Conservation (phyloP, 2,329 filamentous ascomycete genomes). For the Arthrocladium fulminans region DNA sequence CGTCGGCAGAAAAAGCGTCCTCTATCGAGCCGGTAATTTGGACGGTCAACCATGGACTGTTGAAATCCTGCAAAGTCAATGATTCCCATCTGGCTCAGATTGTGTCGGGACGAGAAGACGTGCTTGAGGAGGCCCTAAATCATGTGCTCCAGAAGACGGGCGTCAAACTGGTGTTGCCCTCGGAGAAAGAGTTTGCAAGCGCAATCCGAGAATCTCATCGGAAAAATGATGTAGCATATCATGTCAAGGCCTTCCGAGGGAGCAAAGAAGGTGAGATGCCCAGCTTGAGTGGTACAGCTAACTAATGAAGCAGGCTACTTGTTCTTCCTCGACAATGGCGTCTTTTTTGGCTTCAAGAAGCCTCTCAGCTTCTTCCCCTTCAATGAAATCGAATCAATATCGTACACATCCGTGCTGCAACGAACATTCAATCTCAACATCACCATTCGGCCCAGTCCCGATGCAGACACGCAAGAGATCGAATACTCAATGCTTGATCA, state of each 20-base stretch:
- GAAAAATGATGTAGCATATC: conserved; percentile 54
- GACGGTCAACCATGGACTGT: conserved; percentile 47
- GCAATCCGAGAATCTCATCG: conserved; percentile 52
- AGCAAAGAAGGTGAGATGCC: conserved; percentile 51
- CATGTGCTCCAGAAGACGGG: conserved; percentile 38
- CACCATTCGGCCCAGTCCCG: conserved; percentile 25
- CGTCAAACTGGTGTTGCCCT: conserved; percentile 44
- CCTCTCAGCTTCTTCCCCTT: conserved; percentile 56
- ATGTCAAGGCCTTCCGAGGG: conserved; percentile 55
- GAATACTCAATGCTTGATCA: conserved; percentile 61
- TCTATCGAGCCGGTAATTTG: conserved; percentile 51
- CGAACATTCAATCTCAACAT: conserved; percentile 59
- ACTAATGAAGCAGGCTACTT: conserved; percentile 44
- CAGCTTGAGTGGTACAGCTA: conserved; percentile 8
- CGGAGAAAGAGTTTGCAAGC: conserved; percentile 51
- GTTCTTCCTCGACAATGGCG: conserved; percentile 53
- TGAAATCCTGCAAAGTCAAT: conserved; percentile 32
- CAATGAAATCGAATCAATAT: conserved; percentile 49
- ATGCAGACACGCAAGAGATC: conserved; percentile 40
- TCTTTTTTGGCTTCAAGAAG: conserved; percentile 59
- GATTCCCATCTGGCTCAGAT: conserved; percentile 11
- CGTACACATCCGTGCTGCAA: conserved; percentile 56
- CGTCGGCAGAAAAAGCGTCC: conserved; percentile 42
- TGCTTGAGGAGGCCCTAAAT: conserved; percentile 42
- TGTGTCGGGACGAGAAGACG: conserved; percentile 36